Conservation (phyloP, 805 yeast species). For the Metschnikowia cubensis region DNA sequence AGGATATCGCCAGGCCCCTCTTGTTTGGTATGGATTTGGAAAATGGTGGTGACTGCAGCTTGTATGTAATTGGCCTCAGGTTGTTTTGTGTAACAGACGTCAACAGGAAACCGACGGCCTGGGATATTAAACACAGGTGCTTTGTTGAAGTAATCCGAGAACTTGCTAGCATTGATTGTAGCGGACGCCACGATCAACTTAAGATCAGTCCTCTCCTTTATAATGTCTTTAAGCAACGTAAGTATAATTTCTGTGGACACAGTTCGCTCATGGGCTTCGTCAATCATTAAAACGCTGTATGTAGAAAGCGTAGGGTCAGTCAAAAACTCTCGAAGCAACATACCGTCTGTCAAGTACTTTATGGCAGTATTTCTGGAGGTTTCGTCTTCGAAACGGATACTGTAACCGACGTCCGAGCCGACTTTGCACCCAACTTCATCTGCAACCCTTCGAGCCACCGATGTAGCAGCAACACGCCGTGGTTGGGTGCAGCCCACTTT, state of each 20-base stretch:
- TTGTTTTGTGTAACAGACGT: slow-evolving; percentile 71
- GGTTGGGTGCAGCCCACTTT: slow-evolving; percentile 90
- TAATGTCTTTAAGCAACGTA: slow-evolving; percentile 73
- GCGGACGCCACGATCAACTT: slow-evolving; percentile 86
- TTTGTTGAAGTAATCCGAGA: slow-evolving; percentile 71
- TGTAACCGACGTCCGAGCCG: slow-evolving; percentile 89
- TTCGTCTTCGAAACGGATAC: slow-evolving; percentile 81
- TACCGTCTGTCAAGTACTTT: slow-evolving; percentile 95
- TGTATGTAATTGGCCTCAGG: slow-evolving; percentile 91
- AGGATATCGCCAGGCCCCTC: slow-evolving; percentile 79
- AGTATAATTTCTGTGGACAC: slow-evolving; percentile 81
- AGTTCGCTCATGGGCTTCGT: slow-evolving; percentile 97
- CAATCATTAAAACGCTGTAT: slow-evolving; percentile 86
- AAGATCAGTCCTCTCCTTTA: slow-evolving; percentile 61
- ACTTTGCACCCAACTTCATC: slow-evolving; percentile 77
- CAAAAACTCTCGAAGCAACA: slow-evolving; percentile 80
- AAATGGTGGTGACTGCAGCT: slow-evolving; percentile 83
- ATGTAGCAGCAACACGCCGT: slow-evolving; percentile 89
- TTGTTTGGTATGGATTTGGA: slow-evolving; percentile 72
- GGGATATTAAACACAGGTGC: slow-evolving; percentile 91
- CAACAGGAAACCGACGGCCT: slow-evolving; percentile 92
- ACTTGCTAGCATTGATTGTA: slow-evolving; percentile 85
- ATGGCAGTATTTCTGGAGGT: slow-evolving; percentile 62
- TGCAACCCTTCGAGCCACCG: slow-evolving; percentile 88
- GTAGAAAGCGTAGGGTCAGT: slow-evolving; percentile 63